phyloP scores from a whole-genome alignment of 371 early-diverging fungal genomes.

The Lichtheimia corymbifera region DNA sequence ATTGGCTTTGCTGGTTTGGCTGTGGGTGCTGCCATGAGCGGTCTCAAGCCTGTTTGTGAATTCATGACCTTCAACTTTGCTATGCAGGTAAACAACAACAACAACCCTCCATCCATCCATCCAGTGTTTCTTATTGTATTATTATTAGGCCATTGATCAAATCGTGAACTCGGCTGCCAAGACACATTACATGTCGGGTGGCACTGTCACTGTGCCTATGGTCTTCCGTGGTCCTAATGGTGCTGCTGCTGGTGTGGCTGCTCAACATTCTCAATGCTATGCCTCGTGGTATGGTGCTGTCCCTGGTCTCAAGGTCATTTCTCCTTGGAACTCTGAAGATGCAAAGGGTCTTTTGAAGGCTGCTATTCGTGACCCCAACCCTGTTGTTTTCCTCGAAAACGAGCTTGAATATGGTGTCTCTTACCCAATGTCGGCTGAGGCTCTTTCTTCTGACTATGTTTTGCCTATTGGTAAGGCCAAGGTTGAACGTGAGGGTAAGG shows the following conservation, averaged over 20 bases:
- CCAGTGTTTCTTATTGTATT: neutral
- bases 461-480: slow-evolving; percentile 97
- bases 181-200: slow-evolving; percentile 98
- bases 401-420: slow-evolving; percentile 96
- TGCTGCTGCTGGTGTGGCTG: slow-evolving; percentile 97
- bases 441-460: slow-evolving; percentile 85
- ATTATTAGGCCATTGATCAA: slow-evolving; percentile 90
- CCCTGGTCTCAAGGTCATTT: slow-evolving; percentile 97
- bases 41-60: slow-evolving; percentile 98
- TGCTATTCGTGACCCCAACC: slow-evolving; percentile 98
- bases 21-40: slow-evolving; percentile 95
- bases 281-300: slow-evolving; percentile 98
- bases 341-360: slow-evolving; percentile 96
- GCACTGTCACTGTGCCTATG: slow-evolving; percentile 87
- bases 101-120: neutral
- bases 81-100: slow-evolving; percentile 85
- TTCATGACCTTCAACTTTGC: slow-evolving; percentile 99
- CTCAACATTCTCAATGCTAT: slow-evolving; percentile 99
- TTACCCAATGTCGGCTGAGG: slow-evolving; percentile 85
- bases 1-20: slow-evolving; percentile 99
- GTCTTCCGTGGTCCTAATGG: slow-evolving; percentile 99
- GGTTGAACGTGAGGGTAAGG: slow-evolving; percentile 87
- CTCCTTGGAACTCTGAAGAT: slow-evolving; percentile 97
- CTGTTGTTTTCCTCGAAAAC: slow-evolving; percentile 98
- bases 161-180: slow-evolving; percentile 99